Evolutionary conservation across 2,329 filamentous ascomycete genomes (phyloP).

Genomic region (Magnaporthiopsis rhizophila): DNA sequence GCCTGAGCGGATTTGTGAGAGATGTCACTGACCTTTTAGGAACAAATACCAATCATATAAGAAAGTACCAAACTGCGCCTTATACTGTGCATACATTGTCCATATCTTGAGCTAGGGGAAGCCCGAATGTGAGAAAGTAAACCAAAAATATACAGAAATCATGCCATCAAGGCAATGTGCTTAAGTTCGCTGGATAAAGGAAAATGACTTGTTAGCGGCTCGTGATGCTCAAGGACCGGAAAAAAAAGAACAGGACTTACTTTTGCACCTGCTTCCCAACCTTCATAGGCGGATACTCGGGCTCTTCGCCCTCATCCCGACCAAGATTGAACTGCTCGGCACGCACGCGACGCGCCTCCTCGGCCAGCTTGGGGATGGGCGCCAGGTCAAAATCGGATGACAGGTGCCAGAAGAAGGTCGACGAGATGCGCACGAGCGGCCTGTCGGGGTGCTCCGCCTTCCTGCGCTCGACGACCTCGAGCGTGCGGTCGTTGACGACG

Average conservation of each 20-base stretch:
- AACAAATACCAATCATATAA: too few species aligned
- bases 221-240: conserved; percentile 4
- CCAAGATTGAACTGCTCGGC: conserved; percentile 39
- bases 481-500: conserved; percentile 45
- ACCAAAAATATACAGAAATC: too few species aligned
- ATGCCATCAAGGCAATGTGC: conserved; percentile 45
- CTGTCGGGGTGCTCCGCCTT: conserved; percentile 33
- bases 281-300: conserved; percentile 44
- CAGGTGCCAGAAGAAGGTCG: conserved; percentile 54
- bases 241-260: conserved; percentile 26
- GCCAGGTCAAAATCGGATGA: conserved; percentile 46
- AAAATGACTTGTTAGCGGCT: conserved; percentile 10
- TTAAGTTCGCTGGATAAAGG: conserved; percentile 33
- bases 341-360: conserved; percentile 35
- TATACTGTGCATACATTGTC: too few species aligned
- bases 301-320: conserved; percentile 43
- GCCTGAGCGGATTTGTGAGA: too few species aligned
- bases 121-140: too few species aligned
- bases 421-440: conserved; percentile 49
- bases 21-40: too few species aligned
- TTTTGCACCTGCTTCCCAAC: conserved; percentile 51
- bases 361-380: conserved; percentile 40
- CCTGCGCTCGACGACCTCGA: conserved; percentile 37
- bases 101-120: too few species aligned
- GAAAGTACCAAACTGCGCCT: too few species aligned